Percentiles rank a stretch among this genome's conserved stretches.
These are phyloP conservation scores for Anthostomella pinea DNA, from an alignment of 2,329 filamentous ascomycete species.

Conservation along the genomic window DNA sequence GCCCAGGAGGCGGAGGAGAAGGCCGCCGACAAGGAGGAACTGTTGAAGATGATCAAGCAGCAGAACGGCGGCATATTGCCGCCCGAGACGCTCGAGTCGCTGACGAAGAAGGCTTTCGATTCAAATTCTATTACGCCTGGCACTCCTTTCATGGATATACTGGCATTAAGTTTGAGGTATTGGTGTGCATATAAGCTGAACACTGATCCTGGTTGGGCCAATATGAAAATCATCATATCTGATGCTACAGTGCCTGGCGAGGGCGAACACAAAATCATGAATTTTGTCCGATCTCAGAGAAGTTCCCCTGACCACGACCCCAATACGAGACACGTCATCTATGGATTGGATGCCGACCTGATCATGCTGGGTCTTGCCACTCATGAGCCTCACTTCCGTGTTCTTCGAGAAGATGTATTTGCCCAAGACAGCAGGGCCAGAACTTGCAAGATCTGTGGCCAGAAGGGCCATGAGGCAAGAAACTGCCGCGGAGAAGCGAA, in stretches of 20 bases:
- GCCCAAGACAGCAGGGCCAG: conserved; percentile 81
- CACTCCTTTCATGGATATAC: conserved; percentile 97
- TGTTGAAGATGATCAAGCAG: conserved; percentile 78
- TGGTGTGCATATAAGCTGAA: conserved; percentile 98
- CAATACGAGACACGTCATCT: conserved; percentile 97
- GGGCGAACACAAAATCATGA: conserved; percentile 99
- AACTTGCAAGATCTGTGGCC: conserved; percentile 84
- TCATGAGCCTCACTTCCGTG: conserved; percentile 95
- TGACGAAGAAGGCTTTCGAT: conserved; percentile 89
- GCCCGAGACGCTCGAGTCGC: conserved; percentile 57
- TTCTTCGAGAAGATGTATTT: conserved; percentile 95
- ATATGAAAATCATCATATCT: conserved; percentile 96
- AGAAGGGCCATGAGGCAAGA: conserved; percentile 84
- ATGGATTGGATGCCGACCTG: conserved; percentile 93
- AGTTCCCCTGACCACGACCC: conserved; percentile 88
- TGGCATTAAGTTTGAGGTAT: conserved; percentile 85
- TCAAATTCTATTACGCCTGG: conserved; percentile 85
- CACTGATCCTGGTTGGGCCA: conserved; percentile 92
- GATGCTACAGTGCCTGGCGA: conserved; percentile 97
- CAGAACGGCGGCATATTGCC: conserved; percentile 67
- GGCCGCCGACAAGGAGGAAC: conserved; percentile 84
- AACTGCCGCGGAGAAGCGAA: conserved; percentile 80
- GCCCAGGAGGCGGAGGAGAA: conserved; percentile 94
- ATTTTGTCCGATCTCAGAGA: conserved; percentile 91
- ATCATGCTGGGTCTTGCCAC: conserved; percentile 98